Evolutionary conservation across 2,329 filamentous ascomycete genomes (phyloP), one percentile per base, ranked within the genome.

Genomic region (Aspergillus clavatus): DNA sequence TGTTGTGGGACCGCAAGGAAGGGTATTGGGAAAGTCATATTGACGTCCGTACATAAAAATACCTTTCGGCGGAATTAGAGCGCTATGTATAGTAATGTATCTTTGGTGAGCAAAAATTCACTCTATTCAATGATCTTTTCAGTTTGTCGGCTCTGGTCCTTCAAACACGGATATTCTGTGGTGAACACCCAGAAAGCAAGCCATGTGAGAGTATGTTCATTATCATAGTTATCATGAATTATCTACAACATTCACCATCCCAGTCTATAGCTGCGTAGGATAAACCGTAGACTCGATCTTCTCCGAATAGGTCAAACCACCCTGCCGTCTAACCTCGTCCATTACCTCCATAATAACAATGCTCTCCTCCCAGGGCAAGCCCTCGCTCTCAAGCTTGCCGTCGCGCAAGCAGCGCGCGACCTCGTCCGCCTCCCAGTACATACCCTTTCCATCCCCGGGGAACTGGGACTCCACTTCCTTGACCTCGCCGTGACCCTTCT

Each of bases 391-490:
- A 59, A 83, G 78, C 69, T 81, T 82, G 18, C 88, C 87, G 62
- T 93, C 88, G 35, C 84, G 75, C 46, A 95, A 62, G 54, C 85
- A 87, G 37, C 83, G 76, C 22, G 84, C 87, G 53, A 81, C 84
- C 72, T 89, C 87, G 63, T 90, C 87, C 1, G 87, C 87, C 66
- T 90, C 86, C 84, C 84, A 91, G 71, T 88, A 93, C 87, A 94
- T 93, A 40, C 88, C 89, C 53, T 88, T 84, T 8, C 87, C 88
- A 55, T 74, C 69, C 11, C 74, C 77, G 22, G 81, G 79, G 46
- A 78, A 70, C 10, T 61, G 56, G 42, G 55, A 60, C 36, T 67
- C 64, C 55, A 69, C 61, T 31, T 71, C 62, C 38, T 58, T 55
- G 5, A 67, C 54, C 56, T 80, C 75, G 33, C 72, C 68, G 40